Evolutionary conservation across 495 filamentous ascomycete species (phyloP), one percentile per base, ranked within the genome.

Genomic region (Aspergillus nanangensis): DNA sequence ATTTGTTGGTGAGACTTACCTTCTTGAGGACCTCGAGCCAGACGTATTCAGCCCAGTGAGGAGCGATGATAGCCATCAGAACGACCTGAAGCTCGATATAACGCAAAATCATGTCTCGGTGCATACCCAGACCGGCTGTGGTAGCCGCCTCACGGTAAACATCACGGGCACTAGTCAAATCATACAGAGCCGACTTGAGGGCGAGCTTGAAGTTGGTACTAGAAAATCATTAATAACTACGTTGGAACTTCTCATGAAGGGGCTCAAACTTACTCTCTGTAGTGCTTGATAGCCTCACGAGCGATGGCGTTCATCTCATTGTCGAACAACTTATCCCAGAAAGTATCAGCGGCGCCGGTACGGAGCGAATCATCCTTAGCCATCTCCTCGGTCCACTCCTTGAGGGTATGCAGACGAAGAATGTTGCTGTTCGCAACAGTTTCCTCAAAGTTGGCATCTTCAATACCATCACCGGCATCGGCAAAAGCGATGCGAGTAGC

Each of bases 381-480:
- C 53, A 85, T 75, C 60, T 95, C 88, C 67, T 96, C 89, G 41
- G 86, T 88, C 93, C 93, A 97, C 58, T 94, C 85, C 67, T 86
- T 86, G 42, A 96, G 78, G 47, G 83, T 90, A 63, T 81, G 87
- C 23, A 96, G 77, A 54, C 89, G 79, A 46, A 97, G 76, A 56
- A 96, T 93, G 55, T 82, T 91, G 60, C 82, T 86, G 65, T 96
- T 90, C 32, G 92, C 92, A 21, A 96, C 90, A 51, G 82, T 78
- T 71, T 99, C 93, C 53, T 95, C 93, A 56, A 99, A 95, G 72
- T 99, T 99, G 44, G 93, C 92, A 69, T 98, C 93, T 47, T 90
- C 83, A 44, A 96, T 87, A 43, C 88, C 87, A 66, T 98, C 93
- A 55, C 93, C 93, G 14, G 88, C 90, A 69, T 98, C 93, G 23